Percentiles rank a stretch among this genome's conserved stretches.
phyloP scores from a whole-genome alignment of 192 early-diverging fungal genomes.

The Chytriomyces hyalinus region DNA sequence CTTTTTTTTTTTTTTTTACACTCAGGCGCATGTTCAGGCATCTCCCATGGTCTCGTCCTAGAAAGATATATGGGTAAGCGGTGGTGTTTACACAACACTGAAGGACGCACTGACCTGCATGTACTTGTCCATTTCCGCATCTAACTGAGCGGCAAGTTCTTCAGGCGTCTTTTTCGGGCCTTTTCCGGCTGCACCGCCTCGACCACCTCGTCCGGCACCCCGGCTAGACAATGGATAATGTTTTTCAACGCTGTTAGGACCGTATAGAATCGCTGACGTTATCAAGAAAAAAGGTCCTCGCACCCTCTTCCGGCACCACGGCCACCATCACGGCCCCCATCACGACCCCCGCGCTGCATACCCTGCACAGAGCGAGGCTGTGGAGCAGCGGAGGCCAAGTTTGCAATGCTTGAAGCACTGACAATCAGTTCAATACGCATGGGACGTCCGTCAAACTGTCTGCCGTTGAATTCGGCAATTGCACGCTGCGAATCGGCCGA shows the following conservation, averaged over 20 bases:
- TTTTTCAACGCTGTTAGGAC: no score
- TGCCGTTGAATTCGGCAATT: constrained; percentile 55
- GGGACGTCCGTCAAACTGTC: constrained; percentile 50
- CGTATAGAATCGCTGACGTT: no score
- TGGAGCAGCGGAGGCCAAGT: constrained; percentile 9
- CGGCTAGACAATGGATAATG: not conserved
- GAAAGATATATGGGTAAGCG: not conserved
- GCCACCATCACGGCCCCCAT: constrained; percentile 16
- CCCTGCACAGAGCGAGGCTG: not conserved
- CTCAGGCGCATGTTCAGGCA: not conserved
- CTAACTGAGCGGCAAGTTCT: constrained; percentile 39
- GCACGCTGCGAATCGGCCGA: constrained; percentile 40
- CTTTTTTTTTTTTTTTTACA: not conserved
- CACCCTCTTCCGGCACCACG: constrained; percentile 27
- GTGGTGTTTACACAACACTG: not conserved
- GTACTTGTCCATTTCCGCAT: constrained; percentile 59
- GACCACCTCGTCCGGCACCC: constrained; percentile 28
- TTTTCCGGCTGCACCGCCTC: constrained; percentile 14
- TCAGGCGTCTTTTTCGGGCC: constrained; percentile 31
- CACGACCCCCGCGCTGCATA: not conserved
- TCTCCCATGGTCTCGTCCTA: constrained; percentile 32
- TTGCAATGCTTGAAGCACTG: constrained; percentile 17
- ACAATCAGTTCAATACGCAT: constrained; percentile 59
- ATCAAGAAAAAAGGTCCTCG: not conserved
- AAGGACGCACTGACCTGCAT: constrained; percentile 39